phyloP scores from a whole-genome alignment of 345 rosid species.

The Pistacia integerrima region DNA sequence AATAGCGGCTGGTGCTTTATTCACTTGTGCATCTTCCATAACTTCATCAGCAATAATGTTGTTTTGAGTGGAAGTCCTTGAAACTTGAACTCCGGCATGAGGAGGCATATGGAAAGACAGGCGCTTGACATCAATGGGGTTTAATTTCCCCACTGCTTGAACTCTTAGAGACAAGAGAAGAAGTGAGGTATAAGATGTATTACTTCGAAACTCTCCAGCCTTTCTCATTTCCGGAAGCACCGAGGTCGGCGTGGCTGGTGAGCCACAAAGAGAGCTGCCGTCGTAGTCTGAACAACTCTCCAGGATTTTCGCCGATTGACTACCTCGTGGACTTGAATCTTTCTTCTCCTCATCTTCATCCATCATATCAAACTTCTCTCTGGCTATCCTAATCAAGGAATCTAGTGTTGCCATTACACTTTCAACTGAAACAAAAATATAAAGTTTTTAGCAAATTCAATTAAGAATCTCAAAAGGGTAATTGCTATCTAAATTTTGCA shows the following conservation, averaged over 20 bases:
- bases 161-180: conserved; percentile 50
- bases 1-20: conserved; percentile 6
- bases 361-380: conserved; percentile 59
- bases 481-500: background rate
- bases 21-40: conserved; percentile 22
- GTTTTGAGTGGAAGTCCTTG: conserved; percentile 21
- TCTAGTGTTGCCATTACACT: conserved; percentile 55
- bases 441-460: background rate
- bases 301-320: conserved; percentile 26
- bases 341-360: conserved; percentile 56
- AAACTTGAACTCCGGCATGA: conserved; percentile 31
- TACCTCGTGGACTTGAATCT: conserved; percentile 25
- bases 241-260: conserved; percentile 57
- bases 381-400: conserved; percentile 52
- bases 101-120: conserved; percentile 56
- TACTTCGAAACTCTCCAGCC: conserved; percentile 13
- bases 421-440: conserved; percentile 43
- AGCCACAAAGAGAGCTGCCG: conserved; percentile 35
- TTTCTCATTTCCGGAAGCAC: conserved; percentile 39
- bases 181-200: conserved; percentile 30
- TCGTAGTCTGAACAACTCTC: conserved; percentile 44
- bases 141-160: conserved; percentile 72
- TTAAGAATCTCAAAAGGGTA: background rate
- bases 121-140: conserved; percentile 65
- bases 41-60: conserved; percentile 27